Base-by-base conservation (phyloP, 176 grass and related monocot species). In the Oryza punctata region DNA sequence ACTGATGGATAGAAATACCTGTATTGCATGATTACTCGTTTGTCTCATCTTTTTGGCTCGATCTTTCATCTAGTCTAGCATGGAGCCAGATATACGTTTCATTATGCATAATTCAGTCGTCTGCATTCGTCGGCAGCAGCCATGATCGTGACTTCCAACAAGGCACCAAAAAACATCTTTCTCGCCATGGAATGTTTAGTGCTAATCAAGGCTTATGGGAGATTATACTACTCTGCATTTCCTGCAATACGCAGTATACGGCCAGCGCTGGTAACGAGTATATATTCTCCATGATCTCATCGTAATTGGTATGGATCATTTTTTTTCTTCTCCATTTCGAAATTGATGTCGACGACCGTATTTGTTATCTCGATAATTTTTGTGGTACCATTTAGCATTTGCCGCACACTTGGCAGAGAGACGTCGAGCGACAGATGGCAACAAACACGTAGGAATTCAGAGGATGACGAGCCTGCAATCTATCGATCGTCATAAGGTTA, bases 131-230 rank as follows among this genome's bases (percentile, higher is more conserved):
- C 52, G 65, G 68, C 60, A 45, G 70, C 81, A 84, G 68, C 87
- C 45, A 23, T 57, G 87, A 79, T 46, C 0, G 60, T 2, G 81
- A 84, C 69, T 60, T 63, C 65, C 11, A 68, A 67, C 79, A 73
- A 84, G 60, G 21, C 75, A 21, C 86, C 81, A 83, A 84, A 73
- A 61, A 13, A 61, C 81, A 67, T 70, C 81, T 88, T 88, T 88
- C 45, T 73, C 60, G 45, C 75, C 2, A 43, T 7, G 60, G 21
- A 79, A 79, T 84, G 61, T 60, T 73, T 79, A 84, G 0, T 59
- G 44, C 8, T 7, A 15, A 88, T 57, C 61, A 59, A 0, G 18
- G 23, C 86, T 37, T 73, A 9, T 47, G 63, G 64, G 52, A 57
- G 23, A 50, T 32, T 41, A 44, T 47, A 84, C 16, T 76, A 89